Base-by-base conservation (phyloP, 345 rosid species). In the Eucalyptus tenuipes region DNA sequence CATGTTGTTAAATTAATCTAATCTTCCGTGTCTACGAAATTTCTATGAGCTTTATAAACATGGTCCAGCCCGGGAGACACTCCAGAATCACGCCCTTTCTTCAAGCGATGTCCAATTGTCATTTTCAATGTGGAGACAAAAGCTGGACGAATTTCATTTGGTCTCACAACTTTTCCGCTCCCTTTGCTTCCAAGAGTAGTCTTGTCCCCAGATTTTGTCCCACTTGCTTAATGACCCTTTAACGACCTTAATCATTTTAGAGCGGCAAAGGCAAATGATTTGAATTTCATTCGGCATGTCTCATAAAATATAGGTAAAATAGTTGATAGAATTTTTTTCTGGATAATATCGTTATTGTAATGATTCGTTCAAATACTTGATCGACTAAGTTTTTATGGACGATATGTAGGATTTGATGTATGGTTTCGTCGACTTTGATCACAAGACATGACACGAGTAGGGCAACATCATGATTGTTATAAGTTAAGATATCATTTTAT, bases 401-500 rank as follows among this genome's bases (percentile, higher is more conserved):
- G 1, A 11, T 33, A 18, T 33, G 7, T 17, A 37, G 13, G 24
- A 17, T 71, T 18, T 37, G 44, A 11, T 42, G 7, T 17, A 18
- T 6, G 20, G 40, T 68, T 11, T 40, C 5, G 13, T 5, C 2
- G 7, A 17, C 24, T 71, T 10, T 17, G 25, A 33, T 18, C 25
- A 9, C 45, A 1, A 2, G 25, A 37, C 81, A 33, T 37, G 45
- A 71, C 13, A 37, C 5, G 45, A 37, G 22, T 20, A 3, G 14
- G 45, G 45, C 14, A 18, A 71, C 14, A 2, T 0, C 0, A 1
- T 7, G 11, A 71, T 33, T 10, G 11, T 37, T 71, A 22, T 40
- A 2, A 0, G 20, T 33, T 33, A 5, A 17, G 0, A 33, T 33
- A 8, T 33, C 3, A 7, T 31, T 4, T 31, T 4, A 1, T 1